Conservation (phyloP, 345 rosid genomes). For the Gossypium mustelinum region DNA sequence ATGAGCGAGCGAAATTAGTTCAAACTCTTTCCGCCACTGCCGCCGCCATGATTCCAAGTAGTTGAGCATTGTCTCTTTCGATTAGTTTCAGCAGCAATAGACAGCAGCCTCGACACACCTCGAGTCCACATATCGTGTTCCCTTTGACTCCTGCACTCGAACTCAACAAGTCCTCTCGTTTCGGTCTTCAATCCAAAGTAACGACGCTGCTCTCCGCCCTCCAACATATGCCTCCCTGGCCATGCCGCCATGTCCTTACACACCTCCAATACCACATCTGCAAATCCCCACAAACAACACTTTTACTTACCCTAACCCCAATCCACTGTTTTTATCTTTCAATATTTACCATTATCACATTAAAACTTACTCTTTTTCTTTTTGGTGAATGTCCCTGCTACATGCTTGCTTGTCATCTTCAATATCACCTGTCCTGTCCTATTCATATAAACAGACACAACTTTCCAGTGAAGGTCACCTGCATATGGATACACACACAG, state of each 20-base stretch:
- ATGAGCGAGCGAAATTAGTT: not conserved
- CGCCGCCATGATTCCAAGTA: conserved; percentile 19
- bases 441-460: conserved; percentile 77
- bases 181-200: conserved; percentile 80
- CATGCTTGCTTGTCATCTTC: conserved; percentile 89
- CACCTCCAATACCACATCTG: conserved; percentile 75
- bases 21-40: not conserved
- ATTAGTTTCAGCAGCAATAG: conserved; percentile 47
- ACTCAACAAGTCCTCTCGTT: conserved; percentile 62
- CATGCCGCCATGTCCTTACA: conserved; percentile 76
- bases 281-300: not conserved
- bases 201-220: conserved; percentile 59
- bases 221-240: conserved; percentile 79
- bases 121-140: conserved; percentile 80
- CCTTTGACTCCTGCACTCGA: conserved; percentile 74
- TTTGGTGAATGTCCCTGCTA: conserved; percentile 75
- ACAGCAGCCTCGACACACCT: conserved; percentile 66
- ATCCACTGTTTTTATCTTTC: not conserved
- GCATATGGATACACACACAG: conserved; percentile 12
- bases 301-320: not conserved
- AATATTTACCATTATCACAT: not conserved
- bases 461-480: conserved; percentile 97
- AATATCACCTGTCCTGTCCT: conserved; percentile 66
- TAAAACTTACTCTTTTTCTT: conserved; percentile 70
- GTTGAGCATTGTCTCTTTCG: conserved; percentile 21